Conservation (phyloP, 495 filamentous ascomycete genomes). For the Tuber calosporum region DNA sequence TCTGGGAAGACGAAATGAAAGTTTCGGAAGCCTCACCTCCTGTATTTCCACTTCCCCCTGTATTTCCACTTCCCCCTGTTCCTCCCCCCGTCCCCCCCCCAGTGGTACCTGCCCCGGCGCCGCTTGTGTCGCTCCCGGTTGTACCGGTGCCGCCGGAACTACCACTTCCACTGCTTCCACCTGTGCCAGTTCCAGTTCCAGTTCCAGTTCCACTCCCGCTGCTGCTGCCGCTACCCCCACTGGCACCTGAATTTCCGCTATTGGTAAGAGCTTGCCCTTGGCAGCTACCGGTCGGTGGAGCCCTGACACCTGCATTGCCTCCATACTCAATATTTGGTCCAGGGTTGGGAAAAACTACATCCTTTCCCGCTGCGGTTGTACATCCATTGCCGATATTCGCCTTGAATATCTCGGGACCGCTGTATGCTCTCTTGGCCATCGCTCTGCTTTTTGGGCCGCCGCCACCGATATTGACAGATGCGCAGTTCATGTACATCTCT, state of each 20-base stretch:
- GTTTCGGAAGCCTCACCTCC: constrained; percentile 25
- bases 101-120: constrained; percentile 9
- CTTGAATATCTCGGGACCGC: constrained; percentile 56
- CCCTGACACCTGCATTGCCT: constrained; percentile 22
- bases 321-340: constrained; percentile 51
- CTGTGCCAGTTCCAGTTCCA: not conserved
- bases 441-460: constrained; percentile 41
- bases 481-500: constrained; percentile 70
- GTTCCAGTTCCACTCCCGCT: not conserved
- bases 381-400: constrained; percentile 56
- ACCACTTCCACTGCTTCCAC: not conserved
- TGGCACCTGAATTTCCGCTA: not conserved
- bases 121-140: constrained; percentile 11
- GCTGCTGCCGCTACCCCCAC: constrained; percentile 4
- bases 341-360: constrained; percentile 55
- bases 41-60: not conserved
- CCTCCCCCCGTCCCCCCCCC: constrained; percentile 5
- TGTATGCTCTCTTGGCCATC: constrained; percentile 40
- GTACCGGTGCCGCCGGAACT: constrained; percentile 12
- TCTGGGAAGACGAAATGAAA: constrained; percentile 21
- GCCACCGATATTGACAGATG: constrained; percentile 51
- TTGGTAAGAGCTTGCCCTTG: constrained; percentile 10
- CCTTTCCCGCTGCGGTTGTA: constrained; percentile 47
- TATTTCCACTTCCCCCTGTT: not conserved
- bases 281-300: constrained; percentile 32